Evolutionary conservation across 176 grass and related monocot genomes (phyloP).

Genomic region (Oryza coarctata): DNA sequence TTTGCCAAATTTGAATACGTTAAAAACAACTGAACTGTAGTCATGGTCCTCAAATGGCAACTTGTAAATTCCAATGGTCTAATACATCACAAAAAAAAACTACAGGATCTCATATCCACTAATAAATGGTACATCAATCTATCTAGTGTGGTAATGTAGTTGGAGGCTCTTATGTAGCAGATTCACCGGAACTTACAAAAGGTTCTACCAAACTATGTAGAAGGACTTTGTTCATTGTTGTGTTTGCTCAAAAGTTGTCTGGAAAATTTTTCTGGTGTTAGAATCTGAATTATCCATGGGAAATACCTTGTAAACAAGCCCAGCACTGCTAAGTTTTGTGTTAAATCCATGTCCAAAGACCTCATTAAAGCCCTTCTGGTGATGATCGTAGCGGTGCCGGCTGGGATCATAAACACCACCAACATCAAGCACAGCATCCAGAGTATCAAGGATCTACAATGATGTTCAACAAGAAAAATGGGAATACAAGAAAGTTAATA

Average conservation of each 20-base stretch:
- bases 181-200: not conserved
- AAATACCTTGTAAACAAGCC: conserved; percentile 96
- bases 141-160: not conserved
- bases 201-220: not conserved
- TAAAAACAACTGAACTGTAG: not conserved
- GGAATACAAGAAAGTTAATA: not conserved
- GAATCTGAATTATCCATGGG: not conserved
- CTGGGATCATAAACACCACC: conserved; percentile 93
- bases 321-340: conserved; percentile 99
- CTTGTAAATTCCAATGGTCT: not conserved
- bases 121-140: too few relatives aligned
- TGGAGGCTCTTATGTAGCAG: not conserved
- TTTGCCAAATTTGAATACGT: not conserved
- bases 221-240: not conserved
- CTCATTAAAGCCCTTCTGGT: conserved; percentile 89
- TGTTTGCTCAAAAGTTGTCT: not conserved
- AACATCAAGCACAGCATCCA: conserved; percentile 95
- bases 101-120: not conserved
- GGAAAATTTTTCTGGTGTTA: not conserved
- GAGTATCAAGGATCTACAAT: conserved; percentile 70
- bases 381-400: conserved; percentile 82
- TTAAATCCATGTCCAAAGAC: conserved; percentile 93
- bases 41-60: not conserved
- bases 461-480: conserved; percentile 19
- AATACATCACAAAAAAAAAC: not conserved